Evolutionary conservation across 768 basidiomycete genomes (phyloP).

Genomic region (Boletus speciosus): DNA sequence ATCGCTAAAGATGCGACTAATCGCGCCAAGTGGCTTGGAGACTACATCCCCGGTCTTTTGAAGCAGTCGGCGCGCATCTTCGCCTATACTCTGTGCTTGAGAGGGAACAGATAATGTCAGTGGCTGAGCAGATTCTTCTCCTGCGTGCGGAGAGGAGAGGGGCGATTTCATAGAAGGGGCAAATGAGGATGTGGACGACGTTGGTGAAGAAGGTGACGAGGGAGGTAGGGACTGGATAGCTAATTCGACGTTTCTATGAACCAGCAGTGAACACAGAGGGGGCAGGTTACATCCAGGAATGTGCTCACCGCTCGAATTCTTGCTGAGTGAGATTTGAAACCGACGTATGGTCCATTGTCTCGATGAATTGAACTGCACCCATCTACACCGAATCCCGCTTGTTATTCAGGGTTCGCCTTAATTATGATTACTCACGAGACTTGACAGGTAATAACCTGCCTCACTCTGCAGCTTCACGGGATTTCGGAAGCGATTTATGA

Average conservation of each 20-base stretch:
- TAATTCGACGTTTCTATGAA: slow-evolving; percentile 51
- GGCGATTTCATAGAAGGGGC: slow-evolving; percentile 34
- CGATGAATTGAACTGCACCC: slow-evolving; percentile 96
- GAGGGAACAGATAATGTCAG: slow-evolving; percentile 58
- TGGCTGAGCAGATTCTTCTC: slow-evolving; percentile 87
- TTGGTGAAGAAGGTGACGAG: slow-evolving; percentile 30
- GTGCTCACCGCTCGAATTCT: slow-evolving; percentile 75
- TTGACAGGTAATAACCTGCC: slow-evolving; percentile 95
- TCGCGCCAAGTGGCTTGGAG: slow-evolving; percentile 86
- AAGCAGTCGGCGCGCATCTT: slow-evolving; percentile 78
- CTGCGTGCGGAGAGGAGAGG: slow-evolving; percentile 52
- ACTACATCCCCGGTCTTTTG: slow-evolving; percentile 90
- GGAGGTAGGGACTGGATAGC: slow-evolving; percentile 50
- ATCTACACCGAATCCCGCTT: slow-evolving; percentile 48
- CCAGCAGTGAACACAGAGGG: slow-evolving; percentile 4
- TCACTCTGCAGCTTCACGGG: slow-evolving; percentile 89
- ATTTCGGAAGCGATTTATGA: slow-evolving; percentile 93
- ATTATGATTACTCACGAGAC: slow-evolving; percentile 57
- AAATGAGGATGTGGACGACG: slow-evolving; percentile 36
- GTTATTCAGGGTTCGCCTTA: background rate
- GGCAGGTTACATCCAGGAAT: slow-evolving; percentile 9
- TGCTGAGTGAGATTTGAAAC: slow-evolving; percentile 91
- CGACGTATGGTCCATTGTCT: slow-evolving; percentile 95
- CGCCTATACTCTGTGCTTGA: slow-evolving; percentile 33
- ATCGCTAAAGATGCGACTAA: slow-evolving; percentile 83